Percentiles rank a stretch among this genome's conserved stretches.
phyloP scores from a whole-genome alignment of 2,329 filamentous ascomycete species.

The Chalara sp. region DNA sequence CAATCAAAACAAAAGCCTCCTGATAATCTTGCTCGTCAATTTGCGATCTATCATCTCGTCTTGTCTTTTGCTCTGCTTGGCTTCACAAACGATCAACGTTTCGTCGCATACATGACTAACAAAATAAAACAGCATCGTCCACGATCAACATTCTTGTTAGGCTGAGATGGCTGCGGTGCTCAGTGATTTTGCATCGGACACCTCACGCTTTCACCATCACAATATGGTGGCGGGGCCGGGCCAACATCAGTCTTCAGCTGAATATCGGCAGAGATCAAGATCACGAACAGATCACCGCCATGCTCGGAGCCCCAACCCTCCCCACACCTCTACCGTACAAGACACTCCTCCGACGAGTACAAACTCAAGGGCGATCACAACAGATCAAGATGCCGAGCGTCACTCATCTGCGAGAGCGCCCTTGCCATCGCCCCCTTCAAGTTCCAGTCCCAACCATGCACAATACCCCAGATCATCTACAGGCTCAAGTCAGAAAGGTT shows the following conservation, averaged over 20 bases:
- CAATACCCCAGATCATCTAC: conserved; percentile 17
- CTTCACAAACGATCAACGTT: no score
- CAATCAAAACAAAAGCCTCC: no score
- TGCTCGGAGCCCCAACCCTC: conserved; percentile 21
- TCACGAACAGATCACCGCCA: conserved; percentile 16
- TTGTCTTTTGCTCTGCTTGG: no score
- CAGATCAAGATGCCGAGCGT: conserved; percentile 8
- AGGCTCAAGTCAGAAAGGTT: conserved; percentile 22
- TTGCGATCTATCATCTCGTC: neutral
- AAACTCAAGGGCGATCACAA: conserved; percentile 9
- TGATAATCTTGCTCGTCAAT: conserved; percentile 1
- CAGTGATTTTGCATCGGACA: conserved; percentile 68
- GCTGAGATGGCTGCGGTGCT: conserved; percentile 55
- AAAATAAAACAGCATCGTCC: conserved; percentile 14
- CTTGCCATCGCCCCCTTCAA: conserved; percentile 22
- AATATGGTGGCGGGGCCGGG: conserved; percentile 55
- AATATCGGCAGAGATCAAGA: conserved; percentile 26
- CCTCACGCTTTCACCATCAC: conserved; percentile 44
- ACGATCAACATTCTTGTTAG: conserved; percentile 14
- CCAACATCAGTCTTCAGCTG: conserved; percentile 39
- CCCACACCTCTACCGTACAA: conserved; percentile 10
- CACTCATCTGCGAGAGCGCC: conserved; percentile 11
- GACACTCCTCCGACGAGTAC: conserved; percentile 19
- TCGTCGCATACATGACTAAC: neutral
- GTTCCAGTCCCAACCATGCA: conserved; percentile 18